phyloP scores from a whole-genome alignment of 352 stramenopile species.

The Pythium biforme region DNA sequence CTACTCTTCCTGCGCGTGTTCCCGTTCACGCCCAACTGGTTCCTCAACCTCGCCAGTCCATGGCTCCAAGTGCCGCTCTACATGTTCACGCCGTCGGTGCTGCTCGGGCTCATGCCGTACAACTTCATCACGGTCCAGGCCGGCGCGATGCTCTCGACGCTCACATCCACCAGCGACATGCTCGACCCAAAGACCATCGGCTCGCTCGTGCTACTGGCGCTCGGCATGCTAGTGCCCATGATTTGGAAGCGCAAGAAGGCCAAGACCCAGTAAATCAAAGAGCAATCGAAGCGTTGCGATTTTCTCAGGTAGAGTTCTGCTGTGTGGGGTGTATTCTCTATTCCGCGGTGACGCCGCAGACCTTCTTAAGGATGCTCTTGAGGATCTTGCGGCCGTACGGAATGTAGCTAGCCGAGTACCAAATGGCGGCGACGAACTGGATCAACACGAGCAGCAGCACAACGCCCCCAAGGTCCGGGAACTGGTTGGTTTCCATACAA shows the following conservation, averaged over 20 bases:
- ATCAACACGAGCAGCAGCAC: constrained; percentile 79
- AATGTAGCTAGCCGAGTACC: constrained; percentile 86
- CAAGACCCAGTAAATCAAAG: constrained; percentile 15
- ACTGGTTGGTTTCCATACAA: constrained; percentile 26
- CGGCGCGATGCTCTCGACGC: constrained; percentile 70
- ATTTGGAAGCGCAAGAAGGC: constrained; percentile 44
- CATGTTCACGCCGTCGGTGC: constrained; percentile 62
- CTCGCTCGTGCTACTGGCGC: constrained; percentile 52
- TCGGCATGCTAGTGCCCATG: constrained; percentile 66
- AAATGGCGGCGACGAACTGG: constrained; percentile 72
- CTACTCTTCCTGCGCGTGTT: constrained; percentile 80
- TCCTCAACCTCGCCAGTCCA: constrained; percentile 79
- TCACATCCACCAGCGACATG: constrained; percentile 63
- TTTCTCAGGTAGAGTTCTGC: neutral
- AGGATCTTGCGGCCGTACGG: constrained; percentile 84
- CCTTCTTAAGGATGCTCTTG: constrained; percentile 57
- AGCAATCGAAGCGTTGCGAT: neutral
- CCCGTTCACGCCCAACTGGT: constrained; percentile 84
- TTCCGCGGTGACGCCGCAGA: constrained; percentile 42
- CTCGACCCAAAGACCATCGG: constrained; percentile 58
- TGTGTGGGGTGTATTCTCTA: constrained; percentile 3
- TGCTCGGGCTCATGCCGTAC: constrained; percentile 76
- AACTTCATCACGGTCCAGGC: constrained; percentile 83
- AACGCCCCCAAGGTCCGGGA: constrained; percentile 61
- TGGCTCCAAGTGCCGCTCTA: constrained; percentile 70